Base-by-base conservation (phyloP, 2,329 filamentous ascomycete species). In the Mollisiaceae sp. region DNA sequence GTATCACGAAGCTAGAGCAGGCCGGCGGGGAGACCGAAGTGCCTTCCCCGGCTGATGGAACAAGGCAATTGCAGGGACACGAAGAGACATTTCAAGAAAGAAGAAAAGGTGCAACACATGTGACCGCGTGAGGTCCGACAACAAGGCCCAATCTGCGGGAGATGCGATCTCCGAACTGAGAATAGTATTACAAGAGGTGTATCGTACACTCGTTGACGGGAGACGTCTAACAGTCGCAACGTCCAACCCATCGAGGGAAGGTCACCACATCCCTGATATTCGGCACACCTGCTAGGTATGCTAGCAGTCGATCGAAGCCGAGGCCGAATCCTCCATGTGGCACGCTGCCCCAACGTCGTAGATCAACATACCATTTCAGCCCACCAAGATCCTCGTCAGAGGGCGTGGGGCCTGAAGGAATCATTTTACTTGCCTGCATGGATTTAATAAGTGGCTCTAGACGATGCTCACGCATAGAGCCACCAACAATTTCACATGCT, bases 261-360 rank as follows among this genome's bases (percentile, higher is more conserved):
- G 86, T 83, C 47, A 91, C 89, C 32, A 89, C 81, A 72, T 92
- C 90, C 71, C 89, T 81, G 67, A 92, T 85, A 73, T 89, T 91
- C 58, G 81, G 80, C 20, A 90, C 83, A 4, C 89, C 89, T 22
- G 86, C 82, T 60, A 92, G 77, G 78, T 91, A 92, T 63, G 85
- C 84, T 69, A 92, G 70, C 61, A 92, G 80, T 58, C 90, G 82
- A 78, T 92, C 90, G 73, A 91, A 91, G 0, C 90, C 90, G 50
- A 92, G 75, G 2, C 90, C 90, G 76, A 91, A 92, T 0, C 90
- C 90, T 39, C 89, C 90, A 74, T 92, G 89, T 50, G 89, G 89
- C 43, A 89, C 87, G 72, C 85, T 89, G 36, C 89, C 89, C 80
- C 89, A 92, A 63, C 85, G 83, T 69, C 90, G 82, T 62, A 92